These are phyloP conservation scores for Aspergillus chevalieri DNA, from an alignment of 2,329 filamentous ascomycete species.

Conservation along the genomic window DNA sequence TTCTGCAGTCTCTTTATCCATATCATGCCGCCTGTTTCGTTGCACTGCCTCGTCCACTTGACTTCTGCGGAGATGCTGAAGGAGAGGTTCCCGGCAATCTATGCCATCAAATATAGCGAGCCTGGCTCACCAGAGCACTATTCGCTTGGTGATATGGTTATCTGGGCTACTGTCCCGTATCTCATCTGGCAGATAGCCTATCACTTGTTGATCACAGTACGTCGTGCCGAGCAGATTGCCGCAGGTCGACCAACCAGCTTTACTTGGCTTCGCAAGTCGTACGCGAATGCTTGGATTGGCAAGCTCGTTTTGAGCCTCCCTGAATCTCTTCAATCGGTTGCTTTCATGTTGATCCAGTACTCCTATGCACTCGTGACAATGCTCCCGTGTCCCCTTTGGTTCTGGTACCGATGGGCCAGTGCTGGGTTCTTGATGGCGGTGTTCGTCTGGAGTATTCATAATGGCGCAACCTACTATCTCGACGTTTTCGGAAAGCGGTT, in stretches of 20 bases:
- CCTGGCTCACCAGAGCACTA: constrained; percentile 75
- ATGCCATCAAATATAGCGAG: constrained; percentile 64
- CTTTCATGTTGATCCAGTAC: constrained; percentile 97
- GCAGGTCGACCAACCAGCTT: constrained; percentile 94
- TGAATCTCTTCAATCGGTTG: constrained; percentile 67
- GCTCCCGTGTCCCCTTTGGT: constrained; percentile 91
- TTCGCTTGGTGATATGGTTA: constrained; percentile 73
- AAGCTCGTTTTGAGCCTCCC: constrained; percentile 76
- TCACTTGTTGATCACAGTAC: constrained; percentile 91
- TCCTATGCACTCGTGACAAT: constrained; percentile 84
- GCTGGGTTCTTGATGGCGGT: constrained; percentile 69
- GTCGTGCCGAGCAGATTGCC: constrained; percentile 90
- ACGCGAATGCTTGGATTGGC: constrained; percentile 83
- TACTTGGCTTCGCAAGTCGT: constrained; percentile 90
- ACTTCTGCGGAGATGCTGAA: constrained; percentile 60
- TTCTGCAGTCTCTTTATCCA: constrained; percentile 79
- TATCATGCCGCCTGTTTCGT: constrained; percentile 92
- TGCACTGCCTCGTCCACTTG: constrained; percentile 89
- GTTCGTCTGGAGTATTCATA: constrained; percentile 95
- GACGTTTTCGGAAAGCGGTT: constrained; percentile 96
- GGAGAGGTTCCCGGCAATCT: constrained; percentile 74
- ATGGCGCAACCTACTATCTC: constrained; percentile 95
- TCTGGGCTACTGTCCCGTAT: constrained; percentile 92
- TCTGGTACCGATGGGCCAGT: constrained; percentile 77
- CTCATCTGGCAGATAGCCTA: constrained; percentile 87